These are phyloP conservation scores for Fusarium pininemorale DNA, from an alignment of 2,329 filamentous ascomycete genomes.

Conservation along the genomic window DNA sequence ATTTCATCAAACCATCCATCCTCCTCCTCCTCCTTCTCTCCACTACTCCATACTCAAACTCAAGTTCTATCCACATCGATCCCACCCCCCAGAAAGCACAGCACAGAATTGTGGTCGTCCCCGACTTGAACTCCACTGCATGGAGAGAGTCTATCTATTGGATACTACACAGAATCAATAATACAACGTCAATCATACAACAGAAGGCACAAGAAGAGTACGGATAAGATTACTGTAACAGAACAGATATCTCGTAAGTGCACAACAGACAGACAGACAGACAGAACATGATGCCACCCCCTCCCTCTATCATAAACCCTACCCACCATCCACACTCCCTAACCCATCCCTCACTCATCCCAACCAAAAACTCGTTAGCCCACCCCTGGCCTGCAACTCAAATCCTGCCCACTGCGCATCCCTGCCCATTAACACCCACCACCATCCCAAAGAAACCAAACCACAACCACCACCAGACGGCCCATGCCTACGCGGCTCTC, in stretches of 20 bases:
- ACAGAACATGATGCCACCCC: constrained; percentile 28
- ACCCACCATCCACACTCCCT: constrained; percentile 13
- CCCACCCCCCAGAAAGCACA: constrained; percentile 17
- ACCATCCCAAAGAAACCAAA: constrained; percentile 5
- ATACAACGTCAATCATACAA: neutral
- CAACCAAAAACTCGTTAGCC: constrained; percentile 25
- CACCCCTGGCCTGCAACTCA: constrained; percentile 32
- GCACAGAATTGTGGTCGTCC: constrained; percentile 3
- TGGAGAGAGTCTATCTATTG: constrained; percentile 3
- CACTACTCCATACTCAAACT: constrained; percentile 5
- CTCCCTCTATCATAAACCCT: constrained; percentile 5
- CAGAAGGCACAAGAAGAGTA: neutral
- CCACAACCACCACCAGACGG: constrained; percentile 33
- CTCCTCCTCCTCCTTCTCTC: neutral
- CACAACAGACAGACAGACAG: neutral
- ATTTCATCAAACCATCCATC: neutral
- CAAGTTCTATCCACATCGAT: constrained; percentile 6
- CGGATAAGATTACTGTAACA: neutral
- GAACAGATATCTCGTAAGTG: constrained; percentile 16
- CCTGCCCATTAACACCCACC: constrained; percentile 35
- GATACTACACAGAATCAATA: neutral
- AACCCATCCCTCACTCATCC: neutral
- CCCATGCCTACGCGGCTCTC: constrained; percentile 44
- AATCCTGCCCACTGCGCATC: constrained; percentile 32
- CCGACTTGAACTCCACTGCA: constrained; percentile 9